Percentiles rank a stretch among this genome's conserved stretches.
These are phyloP conservation scores for Neoboletus subvelutipes DNA, from an alignment of 768 basidiomycete species.

Conservation along the genomic window DNA sequence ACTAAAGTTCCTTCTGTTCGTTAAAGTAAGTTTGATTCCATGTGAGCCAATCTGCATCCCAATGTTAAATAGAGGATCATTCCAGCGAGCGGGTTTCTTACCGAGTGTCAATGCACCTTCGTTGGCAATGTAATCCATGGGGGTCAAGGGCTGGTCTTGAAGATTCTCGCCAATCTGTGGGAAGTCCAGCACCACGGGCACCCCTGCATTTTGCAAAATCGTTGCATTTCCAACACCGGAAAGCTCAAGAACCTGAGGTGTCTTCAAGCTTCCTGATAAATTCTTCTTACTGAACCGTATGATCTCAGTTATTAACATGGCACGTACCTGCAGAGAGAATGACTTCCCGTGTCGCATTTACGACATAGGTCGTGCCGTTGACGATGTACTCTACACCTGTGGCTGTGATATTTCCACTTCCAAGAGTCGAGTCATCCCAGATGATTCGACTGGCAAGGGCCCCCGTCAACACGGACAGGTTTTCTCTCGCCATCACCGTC, in stretches of 20 bases:
- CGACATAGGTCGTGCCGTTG: not conserved
- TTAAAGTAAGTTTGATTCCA: not conserved
- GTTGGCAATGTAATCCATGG: not conserved
- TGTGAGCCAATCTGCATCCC: not conserved
- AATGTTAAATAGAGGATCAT: not conserved
- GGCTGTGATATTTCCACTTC: not conserved
- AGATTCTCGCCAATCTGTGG: slow-evolving; percentile 1
- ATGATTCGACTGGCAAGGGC: not conserved
- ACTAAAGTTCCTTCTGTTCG: not conserved
- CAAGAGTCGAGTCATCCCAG: not conserved
- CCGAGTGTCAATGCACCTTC: not conserved
- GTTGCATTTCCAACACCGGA: not conserved
- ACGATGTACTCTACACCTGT: not conserved
- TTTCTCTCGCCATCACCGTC: not conserved
- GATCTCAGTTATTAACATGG: not conserved
- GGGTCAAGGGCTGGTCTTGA: not conserved
- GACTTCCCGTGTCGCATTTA: not conserved
- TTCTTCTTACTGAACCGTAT: not conserved
- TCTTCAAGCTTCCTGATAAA: not conserved
- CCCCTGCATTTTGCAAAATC: not conserved
- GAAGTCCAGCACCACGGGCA: not conserved
- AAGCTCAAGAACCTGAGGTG: not conserved
- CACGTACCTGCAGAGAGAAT: not conserved
- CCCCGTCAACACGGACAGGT: not conserved
- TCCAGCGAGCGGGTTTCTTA: not conserved